These are phyloP conservation scores for Exserohilum turcica DNA, from an alignment of 2,329 filamentous ascomycete species.

Conservation along the genomic window DNA sequence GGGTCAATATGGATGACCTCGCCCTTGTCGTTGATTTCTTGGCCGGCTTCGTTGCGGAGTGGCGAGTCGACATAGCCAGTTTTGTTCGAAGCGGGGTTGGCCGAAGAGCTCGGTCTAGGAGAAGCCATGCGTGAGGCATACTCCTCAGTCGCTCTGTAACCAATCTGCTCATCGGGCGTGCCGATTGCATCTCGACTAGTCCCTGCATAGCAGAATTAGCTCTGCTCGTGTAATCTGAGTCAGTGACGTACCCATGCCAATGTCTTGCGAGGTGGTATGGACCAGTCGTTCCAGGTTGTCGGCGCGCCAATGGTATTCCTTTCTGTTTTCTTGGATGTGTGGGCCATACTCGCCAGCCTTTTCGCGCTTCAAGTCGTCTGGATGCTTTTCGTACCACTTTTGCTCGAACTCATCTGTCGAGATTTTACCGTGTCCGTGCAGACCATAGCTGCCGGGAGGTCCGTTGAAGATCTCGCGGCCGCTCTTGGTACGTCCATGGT, in stretches of 20 bases:
- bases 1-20: slow-evolving; percentile 80
- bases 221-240: slow-evolving; percentile 25
- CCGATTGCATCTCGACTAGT: slow-evolving; percentile 66
- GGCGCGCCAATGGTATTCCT: slow-evolving; percentile 84
- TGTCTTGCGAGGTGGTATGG: slow-evolving; percentile 62
- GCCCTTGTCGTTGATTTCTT: slow-evolving; percentile 58
- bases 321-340: slow-evolving; percentile 62
- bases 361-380: slow-evolving; percentile 75
- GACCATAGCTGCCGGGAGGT: slow-evolving; percentile 88
- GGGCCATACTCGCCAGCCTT: slow-evolving; percentile 70
- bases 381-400: slow-evolving; percentile 91
- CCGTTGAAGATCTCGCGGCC: slow-evolving; percentile 69
- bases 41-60: slow-evolving; percentile 54
- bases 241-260: slow-evolving; percentile 58
- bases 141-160: slow-evolving; percentile 84
- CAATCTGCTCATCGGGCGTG: slow-evolving; percentile 89
- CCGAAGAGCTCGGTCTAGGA: slow-evolving; percentile 62
- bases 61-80: slow-evolving; percentile 57
- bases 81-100: slow-evolving; percentile 52
- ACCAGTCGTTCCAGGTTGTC: slow-evolving; percentile 91
- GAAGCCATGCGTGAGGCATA: slow-evolving; percentile 77
- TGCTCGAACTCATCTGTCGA: slow-evolving; percentile 83
- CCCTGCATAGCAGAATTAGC: slow-evolving; percentile 61
- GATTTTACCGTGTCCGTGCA: slow-evolving; percentile 81
- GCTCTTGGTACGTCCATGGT: slow-evolving; percentile 70